Evolutionary conservation across 345 rosid species (phyloP).

Genomic region (Acer yangbiense): DNA sequence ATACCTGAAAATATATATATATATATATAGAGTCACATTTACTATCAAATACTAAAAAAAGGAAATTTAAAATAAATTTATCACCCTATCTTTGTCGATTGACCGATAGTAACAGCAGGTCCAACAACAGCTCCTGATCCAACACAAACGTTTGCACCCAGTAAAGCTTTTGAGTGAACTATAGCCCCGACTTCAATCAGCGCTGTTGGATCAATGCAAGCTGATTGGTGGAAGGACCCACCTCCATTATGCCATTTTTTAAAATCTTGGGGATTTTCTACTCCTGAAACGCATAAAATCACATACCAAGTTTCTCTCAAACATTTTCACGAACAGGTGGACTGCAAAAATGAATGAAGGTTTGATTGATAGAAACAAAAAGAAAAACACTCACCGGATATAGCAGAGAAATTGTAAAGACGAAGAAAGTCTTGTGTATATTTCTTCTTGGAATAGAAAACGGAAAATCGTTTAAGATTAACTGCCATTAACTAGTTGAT

Average conservation of each 20-base stretch:
- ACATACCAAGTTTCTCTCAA: neutral
- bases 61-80: neutral
- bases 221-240: slow-evolving; percentile 61
- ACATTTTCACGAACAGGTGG: slow-evolving; percentile 17
- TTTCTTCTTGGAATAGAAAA: neutral
- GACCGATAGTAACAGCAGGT: slow-evolving; percentile 57
- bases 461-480: slow-evolving; percentile 4
- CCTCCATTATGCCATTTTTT: slow-evolving; percentile 65
- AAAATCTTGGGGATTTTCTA: slow-evolving; percentile 42
- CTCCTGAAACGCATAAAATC: slow-evolving; percentile 20
- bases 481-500: slow-evolving; percentile 8
- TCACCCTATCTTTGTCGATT: slow-evolving; percentile 63
- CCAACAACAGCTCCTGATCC: slow-evolving; percentile 71
- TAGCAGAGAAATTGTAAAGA: neutral
- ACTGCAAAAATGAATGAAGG: neutral
- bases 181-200: slow-evolving; percentile 60
- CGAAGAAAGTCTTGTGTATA: neutral
- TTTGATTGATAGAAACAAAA: neutral
- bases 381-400: neutral
- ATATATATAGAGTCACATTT: neutral
- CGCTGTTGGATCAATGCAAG: slow-evolving; percentile 57
- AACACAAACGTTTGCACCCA: slow-evolving; percentile 58
- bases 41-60: neutral
- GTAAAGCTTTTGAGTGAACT: slow-evolving; percentile 51
- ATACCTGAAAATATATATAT: slow-evolving; percentile 38